Percentiles rank a stretch among this genome's conserved stretches.
phyloP scores from a whole-genome alignment of 2,329 filamentous ascomycete species.

The Penicillium sp. region DNA sequence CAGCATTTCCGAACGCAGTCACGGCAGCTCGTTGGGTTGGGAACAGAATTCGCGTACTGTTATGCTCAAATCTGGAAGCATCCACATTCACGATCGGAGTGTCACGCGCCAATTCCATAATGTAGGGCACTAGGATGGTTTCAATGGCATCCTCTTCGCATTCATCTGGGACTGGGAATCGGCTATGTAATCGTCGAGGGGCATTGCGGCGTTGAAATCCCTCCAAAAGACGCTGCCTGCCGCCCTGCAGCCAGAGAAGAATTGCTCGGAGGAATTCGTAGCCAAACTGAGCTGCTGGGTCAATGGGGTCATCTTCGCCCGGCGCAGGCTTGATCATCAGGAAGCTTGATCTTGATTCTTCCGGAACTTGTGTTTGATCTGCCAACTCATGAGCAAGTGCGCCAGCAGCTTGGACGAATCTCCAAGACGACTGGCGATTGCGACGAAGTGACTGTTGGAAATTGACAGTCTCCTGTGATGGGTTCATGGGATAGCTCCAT shows the following conservation, averaged over 20 bases:
- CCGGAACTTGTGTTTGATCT: constrained; percentile 49
- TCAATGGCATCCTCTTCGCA: constrained; percentile 56
- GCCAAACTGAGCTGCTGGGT: constrained; percentile 54
- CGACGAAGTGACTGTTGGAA: constrained; percentile 58
- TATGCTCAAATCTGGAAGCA: constrained; percentile 57
- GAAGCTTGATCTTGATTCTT: constrained; percentile 40
- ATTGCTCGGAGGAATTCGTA: constrained; percentile 67
- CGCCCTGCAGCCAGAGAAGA: constrained; percentile 62
- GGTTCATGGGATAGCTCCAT: constrained; percentile 62
- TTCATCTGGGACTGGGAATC: constrained; percentile 55
- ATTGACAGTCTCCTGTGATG: constrained; percentile 52
- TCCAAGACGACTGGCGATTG: constrained; percentile 56
- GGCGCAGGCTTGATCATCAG: constrained; percentile 50
- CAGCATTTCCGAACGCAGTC: constrained; percentile 54
- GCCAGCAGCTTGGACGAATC: constrained; percentile 64
- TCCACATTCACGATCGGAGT: constrained; percentile 57
- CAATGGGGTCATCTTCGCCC: constrained; percentile 42
- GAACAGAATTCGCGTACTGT: constrained; percentile 55
- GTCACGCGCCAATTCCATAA: constrained; percentile 54
- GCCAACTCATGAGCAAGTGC: constrained; percentile 58
- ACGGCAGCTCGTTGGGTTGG: constrained; percentile 56
- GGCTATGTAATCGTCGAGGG: constrained; percentile 42
- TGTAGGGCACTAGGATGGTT: constrained; percentile 58
- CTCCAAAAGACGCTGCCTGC: constrained; percentile 54
- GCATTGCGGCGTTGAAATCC: constrained; percentile 54